Percentiles rank a stretch among this genome's conserved stretches.
Evolutionary conservation across 441 rosid genomes (phyloP).

Genomic region (Cnidoscolus chayamansa): DNA sequence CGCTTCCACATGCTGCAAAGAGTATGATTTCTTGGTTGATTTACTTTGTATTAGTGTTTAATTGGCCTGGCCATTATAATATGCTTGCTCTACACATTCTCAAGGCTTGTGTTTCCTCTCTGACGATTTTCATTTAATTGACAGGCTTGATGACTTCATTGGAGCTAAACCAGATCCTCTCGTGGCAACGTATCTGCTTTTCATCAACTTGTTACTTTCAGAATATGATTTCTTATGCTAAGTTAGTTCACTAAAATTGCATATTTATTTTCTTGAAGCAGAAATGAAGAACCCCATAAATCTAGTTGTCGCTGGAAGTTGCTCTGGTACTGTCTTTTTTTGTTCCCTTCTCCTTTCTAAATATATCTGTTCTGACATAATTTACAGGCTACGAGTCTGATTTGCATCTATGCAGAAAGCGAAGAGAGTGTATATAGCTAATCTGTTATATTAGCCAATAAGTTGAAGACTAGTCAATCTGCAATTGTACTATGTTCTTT

Average conservation of each 20-base stretch:
- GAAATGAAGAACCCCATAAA: conserved; percentile 21
- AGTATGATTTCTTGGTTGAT: conserved; percentile 34
- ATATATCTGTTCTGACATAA: background rate
- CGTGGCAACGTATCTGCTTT: conserved; percentile 26
- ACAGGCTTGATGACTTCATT: conserved; percentile 52
- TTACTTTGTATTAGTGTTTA: background rate
- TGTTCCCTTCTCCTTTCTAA: background rate
- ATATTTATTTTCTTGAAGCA: conserved; percentile 13
- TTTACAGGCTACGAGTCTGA: background rate
- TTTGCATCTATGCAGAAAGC: background rate
- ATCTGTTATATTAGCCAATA: too few species aligned
- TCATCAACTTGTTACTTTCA: background rate
- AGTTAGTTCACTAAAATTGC: background rate
- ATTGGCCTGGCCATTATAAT: background rate
- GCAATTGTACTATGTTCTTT: too few species aligned
- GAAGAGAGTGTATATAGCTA: too few species aligned
- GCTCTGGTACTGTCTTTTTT: conserved; percentile 25
- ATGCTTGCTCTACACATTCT: background rate
- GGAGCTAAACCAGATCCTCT: conserved; percentile 40
- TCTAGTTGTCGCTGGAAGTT: conserved; percentile 27
- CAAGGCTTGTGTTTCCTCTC: background rate
- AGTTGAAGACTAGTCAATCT: too few species aligned
- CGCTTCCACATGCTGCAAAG: conserved; percentile 55
- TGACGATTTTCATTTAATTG: conserved; percentile 4
- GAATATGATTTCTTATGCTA: background rate